These are phyloP conservation scores for Clausena lansium DNA, from an alignment of 345 rosid species.

Conservation along the genomic window DNA sequence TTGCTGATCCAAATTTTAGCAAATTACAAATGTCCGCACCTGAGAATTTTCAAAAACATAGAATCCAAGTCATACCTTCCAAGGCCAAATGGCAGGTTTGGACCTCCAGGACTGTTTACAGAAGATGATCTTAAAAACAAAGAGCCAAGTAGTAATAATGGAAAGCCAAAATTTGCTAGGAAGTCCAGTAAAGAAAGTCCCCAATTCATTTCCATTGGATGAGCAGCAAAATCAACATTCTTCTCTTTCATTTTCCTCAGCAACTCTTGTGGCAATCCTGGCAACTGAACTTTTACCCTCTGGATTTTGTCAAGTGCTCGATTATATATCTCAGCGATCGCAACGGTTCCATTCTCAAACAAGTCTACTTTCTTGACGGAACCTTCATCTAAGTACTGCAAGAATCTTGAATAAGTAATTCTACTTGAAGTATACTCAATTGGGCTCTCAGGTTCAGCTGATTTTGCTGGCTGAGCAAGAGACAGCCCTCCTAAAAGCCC, in stretches of 20 bases:
- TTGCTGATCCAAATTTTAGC: not conserved
- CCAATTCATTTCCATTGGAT: constrained; percentile 51
- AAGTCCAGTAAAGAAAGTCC: constrained; percentile 44
- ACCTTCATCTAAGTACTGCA: constrained; percentile 56
- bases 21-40: not conserved
- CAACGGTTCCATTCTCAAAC: constrained; percentile 68
- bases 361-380: constrained; percentile 63
- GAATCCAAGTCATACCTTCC: constrained; percentile 40
- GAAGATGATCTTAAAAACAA: constrained; percentile 45
- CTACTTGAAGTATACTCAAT: constrained; percentile 44
- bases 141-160: constrained; percentile 55
- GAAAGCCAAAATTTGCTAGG: constrained; percentile 62
- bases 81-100: constrained; percentile 72
- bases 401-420: constrained; percentile 61
- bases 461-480: constrained; percentile 35
- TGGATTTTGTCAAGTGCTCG: constrained; percentile 50
- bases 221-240: constrained; percentile 64
- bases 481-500: constrained; percentile 30
- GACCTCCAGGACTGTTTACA: constrained; percentile 45
- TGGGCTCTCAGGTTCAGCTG: constrained; percentile 61
- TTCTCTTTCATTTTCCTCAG: constrained; percentile 62
- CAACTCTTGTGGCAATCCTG: constrained; percentile 59
- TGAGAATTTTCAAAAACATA: not conserved
- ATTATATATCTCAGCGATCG: constrained; percentile 57
- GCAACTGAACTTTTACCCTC: constrained; percentile 66